Evolutionary conservation across 768 basidiomycete genomes (phyloP).

Genomic region (Agrocybe pediades): DNA sequence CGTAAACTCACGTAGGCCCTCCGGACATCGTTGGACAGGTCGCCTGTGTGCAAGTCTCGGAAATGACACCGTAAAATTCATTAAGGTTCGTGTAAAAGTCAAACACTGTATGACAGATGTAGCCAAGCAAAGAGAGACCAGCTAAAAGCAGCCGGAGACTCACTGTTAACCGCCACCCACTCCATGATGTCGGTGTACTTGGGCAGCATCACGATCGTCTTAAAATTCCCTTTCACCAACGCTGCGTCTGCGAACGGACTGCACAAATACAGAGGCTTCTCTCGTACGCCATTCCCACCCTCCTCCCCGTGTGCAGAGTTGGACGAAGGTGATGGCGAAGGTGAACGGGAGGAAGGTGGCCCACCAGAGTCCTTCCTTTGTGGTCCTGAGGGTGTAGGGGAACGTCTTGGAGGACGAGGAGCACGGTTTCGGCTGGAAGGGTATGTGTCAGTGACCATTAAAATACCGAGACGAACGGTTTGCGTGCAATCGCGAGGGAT

Average conservation of each 20-base stretch:
- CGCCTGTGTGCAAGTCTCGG: slow-evolving; percentile 90
- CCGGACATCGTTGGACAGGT: slow-evolving; percentile 93
- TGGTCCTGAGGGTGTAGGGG: slow-evolving; percentile 25
- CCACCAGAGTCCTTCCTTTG: slow-evolving; percentile 20
- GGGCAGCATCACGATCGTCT: slow-evolving; percentile 95
- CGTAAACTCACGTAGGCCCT: slow-evolving; percentile 67
- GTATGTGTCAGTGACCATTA: too few relatives aligned
- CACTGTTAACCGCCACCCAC: slow-evolving; percentile 95
- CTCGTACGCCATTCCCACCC: slow-evolving; percentile 18
- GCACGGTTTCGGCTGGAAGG: slow-evolving; percentile 32
- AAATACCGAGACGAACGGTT: neutral
- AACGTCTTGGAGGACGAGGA: slow-evolving; percentile 22
- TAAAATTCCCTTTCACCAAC: slow-evolving; percentile 97
- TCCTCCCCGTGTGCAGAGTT: neutral
- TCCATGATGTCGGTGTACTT: slow-evolving; percentile 96
- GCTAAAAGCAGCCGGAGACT: slow-evolving; percentile 6
- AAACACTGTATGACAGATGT: slow-evolving; percentile 59
- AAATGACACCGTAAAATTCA: slow-evolving; percentile 92
- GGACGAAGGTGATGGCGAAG: slow-evolving; percentile 28
- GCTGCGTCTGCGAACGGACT: slow-evolving; percentile 95
- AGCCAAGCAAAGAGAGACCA: neutral
- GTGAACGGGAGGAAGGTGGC: slow-evolving; percentile 36
- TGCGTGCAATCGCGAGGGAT: neutral
- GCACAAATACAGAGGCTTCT: slow-evolving; percentile 84
- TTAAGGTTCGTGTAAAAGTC: slow-evolving; percentile 98